Conservation (phyloP, 306 rosid genomes). For the Amphicarpaea edgeworthii region DNA sequence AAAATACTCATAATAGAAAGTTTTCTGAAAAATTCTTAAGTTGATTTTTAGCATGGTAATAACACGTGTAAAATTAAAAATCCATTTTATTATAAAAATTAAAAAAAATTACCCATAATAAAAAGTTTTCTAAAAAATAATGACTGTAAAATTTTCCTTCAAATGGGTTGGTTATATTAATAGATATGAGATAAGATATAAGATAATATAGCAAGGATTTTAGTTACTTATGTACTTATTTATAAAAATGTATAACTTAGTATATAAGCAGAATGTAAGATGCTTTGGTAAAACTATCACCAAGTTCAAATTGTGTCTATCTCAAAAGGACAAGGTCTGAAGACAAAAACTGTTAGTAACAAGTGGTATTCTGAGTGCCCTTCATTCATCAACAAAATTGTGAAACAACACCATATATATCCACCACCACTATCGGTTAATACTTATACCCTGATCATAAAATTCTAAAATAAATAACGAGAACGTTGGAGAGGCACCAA, state of each 20-base stretch:
- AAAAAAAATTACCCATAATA: too few relatives aligned
- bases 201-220: too few relatives aligned
- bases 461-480: not conserved
- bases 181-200: too few relatives aligned
- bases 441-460: not conserved
- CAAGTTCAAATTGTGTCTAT: conserved; percentile 3
- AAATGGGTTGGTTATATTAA: too few relatives aligned
- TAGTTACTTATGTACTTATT: not conserved
- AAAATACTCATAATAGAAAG: too few relatives aligned
- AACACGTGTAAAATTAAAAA: too few relatives aligned
- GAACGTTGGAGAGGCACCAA: conserved; percentile 4
- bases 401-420: conserved; percentile 8
- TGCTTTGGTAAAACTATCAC: not conserved
- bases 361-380: not conserved
- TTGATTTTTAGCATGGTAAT: too few relatives aligned
- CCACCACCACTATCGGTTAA: not conserved
- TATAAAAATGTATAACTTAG: conserved; percentile 5
- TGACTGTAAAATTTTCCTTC: too few relatives aligned
- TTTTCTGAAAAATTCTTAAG: too few relatives aligned
- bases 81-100: too few relatives aligned
- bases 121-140: too few relatives aligned
- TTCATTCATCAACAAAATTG: conserved; percentile 34
- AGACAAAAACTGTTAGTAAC: not conserved
- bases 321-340: conserved; percentile 14
- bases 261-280: conserved; percentile 3